phyloP scores from a whole-genome alignment of 768 basidiomycete genomes.

The Suillus cothurnatus region DNA sequence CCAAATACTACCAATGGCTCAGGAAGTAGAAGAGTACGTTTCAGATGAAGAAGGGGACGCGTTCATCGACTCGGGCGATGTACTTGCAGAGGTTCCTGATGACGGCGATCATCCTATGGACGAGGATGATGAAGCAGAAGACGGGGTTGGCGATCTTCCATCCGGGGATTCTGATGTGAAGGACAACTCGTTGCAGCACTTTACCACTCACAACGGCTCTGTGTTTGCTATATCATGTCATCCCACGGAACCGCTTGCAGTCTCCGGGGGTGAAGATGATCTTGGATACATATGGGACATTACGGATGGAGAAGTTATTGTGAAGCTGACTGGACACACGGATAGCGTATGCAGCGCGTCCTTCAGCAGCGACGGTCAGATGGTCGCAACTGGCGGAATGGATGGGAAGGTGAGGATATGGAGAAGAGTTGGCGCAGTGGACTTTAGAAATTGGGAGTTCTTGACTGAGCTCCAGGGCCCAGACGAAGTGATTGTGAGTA shows the following conservation, averaged over 20 bases:
- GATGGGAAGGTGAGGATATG: slow-evolving; percentile 94
- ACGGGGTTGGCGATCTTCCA: slow-evolving; percentile 46
- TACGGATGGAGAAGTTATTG: slow-evolving; percentile 76
- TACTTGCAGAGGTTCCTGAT: slow-evolving; percentile 63
- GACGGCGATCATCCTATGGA: slow-evolving; percentile 75
- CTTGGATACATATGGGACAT: slow-evolving; percentile 93
- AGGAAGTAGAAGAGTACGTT: slow-evolving; percentile 41
- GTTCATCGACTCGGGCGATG: slow-evolving; percentile 68
- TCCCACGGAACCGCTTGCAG: slow-evolving; percentile 78
- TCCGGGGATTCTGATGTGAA: slow-evolving; percentile 44
- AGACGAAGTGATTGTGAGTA: slow-evolving; percentile 89
- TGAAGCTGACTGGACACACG: slow-evolving; percentile 87
- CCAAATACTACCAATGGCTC: slow-evolving; percentile 16
- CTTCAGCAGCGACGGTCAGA: slow-evolving; percentile 89
- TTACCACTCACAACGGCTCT: slow-evolving; percentile 68
- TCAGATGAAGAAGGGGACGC: slow-evolving; percentile 53
- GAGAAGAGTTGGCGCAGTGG: slow-evolving; percentile 77
- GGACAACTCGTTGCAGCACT: slow-evolving; percentile 71
- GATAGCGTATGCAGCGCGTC: slow-evolving; percentile 83
- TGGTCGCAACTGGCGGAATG: slow-evolving; percentile 97
- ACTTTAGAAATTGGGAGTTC: slow-evolving; percentile 90
- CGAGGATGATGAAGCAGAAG: slow-evolving; percentile 61
- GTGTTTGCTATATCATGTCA: slow-evolving; percentile 87
- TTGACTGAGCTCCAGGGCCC: slow-evolving; percentile 90
- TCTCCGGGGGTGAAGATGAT: slow-evolving; percentile 95